Conservation (phyloP, 805 yeast species). For the Candida manassasensis region DNA sequence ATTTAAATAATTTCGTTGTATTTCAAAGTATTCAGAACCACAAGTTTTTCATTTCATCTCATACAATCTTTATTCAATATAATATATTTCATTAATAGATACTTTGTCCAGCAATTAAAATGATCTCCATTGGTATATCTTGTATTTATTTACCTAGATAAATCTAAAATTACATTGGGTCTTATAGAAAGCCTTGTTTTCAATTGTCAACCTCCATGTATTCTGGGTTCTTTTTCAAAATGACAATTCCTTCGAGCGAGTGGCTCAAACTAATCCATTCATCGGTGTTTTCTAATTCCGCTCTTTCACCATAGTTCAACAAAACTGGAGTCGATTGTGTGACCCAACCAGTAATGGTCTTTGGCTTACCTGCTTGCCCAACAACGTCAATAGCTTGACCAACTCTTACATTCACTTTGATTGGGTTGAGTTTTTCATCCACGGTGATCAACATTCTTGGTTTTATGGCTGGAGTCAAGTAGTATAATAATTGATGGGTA, state of each 20-base stretch:
- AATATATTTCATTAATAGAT: too few relatives aligned
- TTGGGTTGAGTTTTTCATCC: constrained; percentile 83
- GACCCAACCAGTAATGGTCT: constrained; percentile 99
- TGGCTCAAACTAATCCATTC: constrained; percentile 81
- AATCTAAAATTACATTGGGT: constrained; percentile 2
- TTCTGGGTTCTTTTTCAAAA: constrained; percentile 86
- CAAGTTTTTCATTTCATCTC: constrained; percentile 4
- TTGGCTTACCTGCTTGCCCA: constrained; percentile 99
- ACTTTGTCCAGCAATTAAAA: too few relatives aligned
- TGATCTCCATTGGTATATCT: too few relatives aligned
- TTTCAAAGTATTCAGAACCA: neutral
- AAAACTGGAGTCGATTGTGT: constrained; percentile 97
- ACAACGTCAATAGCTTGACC: constrained; percentile 99
- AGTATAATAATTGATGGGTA: constrained; percentile 75
- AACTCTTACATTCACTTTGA: constrained; percentile 94
- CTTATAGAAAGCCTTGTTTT: neutral
- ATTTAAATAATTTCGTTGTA: constrained; percentile 49
- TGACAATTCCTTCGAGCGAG: constrained; percentile 89
- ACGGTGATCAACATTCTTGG: constrained; percentile 93
- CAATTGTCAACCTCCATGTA: constrained; percentile 55
- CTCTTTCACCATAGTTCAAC: constrained; percentile 90
- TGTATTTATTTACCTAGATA: constrained; percentile 1
- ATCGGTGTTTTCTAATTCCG: constrained; percentile 85
- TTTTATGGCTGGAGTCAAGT: constrained; percentile 80
- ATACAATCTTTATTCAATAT: too few relatives aligned